phyloP scores from a whole-genome alignment of 257 asterid genomes.

The Ocimum tenuiflorum region DNA sequence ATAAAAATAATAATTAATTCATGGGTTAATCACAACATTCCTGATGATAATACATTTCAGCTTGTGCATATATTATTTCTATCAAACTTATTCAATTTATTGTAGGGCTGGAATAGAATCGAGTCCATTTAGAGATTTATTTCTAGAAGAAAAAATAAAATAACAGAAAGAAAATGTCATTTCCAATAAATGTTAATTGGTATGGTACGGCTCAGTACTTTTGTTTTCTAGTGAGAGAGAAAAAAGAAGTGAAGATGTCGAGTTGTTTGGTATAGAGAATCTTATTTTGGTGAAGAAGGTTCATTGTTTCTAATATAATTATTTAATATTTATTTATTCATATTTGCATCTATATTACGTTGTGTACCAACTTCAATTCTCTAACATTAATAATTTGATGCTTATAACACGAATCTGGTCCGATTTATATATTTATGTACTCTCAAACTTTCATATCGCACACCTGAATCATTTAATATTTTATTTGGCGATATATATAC shows the following conservation, averaged over 20 bases:
- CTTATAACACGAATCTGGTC: constrained; percentile 21
- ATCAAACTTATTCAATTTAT: too few species aligned
- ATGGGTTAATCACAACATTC: too few species aligned
- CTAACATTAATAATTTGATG: constrained; percentile 16
- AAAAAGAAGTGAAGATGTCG: constrained; percentile 13
- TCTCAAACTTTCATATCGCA: neutral
- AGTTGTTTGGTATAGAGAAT: constrained; percentile 20
- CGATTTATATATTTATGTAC: neutral
- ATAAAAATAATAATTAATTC: neutral
- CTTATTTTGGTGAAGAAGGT: constrained; percentile 23
- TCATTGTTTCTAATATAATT: too few species aligned
- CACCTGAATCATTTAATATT: constrained; percentile 12
- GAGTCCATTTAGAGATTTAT: neutral
- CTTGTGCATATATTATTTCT: too few species aligned
- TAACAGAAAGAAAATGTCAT: neutral
- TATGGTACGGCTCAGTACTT: constrained; percentile 26
- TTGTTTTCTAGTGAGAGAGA: constrained; percentile 16
- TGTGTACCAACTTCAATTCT: constrained; percentile 22
- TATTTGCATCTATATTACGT: neutral
- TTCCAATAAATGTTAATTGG: neutral
- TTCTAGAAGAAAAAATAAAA: neutral
- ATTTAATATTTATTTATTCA: neutral
- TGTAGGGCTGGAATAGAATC: too few species aligned
- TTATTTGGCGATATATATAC: neutral
- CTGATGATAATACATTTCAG: too few species aligned